phyloP scores from a whole-genome alignment of 108 stramenopile species.

The Skeletonema grethae region DNA sequence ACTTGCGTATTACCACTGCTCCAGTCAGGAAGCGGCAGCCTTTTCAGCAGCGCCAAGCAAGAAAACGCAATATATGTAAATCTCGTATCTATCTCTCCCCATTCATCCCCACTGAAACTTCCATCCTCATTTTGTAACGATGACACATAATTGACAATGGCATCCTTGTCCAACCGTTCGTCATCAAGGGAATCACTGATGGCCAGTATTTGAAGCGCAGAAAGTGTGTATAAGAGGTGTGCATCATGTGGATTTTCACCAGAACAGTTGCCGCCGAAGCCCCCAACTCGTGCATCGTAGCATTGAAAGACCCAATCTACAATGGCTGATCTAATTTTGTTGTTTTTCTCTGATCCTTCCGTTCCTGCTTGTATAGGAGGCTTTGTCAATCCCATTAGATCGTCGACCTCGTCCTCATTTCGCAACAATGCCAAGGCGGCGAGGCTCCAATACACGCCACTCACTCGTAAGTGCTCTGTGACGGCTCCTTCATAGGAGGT shows the following conservation, averaged over 20 bases:
- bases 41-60: conserved; percentile 77
- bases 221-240: conserved; percentile 97
- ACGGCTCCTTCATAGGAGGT: conserved; percentile 91
- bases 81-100: conserved; percentile 98
- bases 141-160: conserved; percentile 72
- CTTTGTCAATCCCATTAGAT: conserved; percentile 53
- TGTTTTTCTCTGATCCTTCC: conserved; percentile 22
- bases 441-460: conserved; percentile 97
- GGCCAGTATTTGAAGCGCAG: conserved; percentile 96
- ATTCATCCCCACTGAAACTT: conserved; percentile 94
- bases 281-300: conserved; percentile 74
- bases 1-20: neutral
- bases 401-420: conserved; percentile 58
- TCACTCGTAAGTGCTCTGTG: conserved; percentile 93
- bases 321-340: conserved; percentile 53
- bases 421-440: conserved; percentile 88
- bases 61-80: conserved; percentile 97
- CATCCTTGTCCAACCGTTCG: conserved; percentile 56
- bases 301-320: conserved; percentile 94
- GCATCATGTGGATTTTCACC: conserved; percentile 82
- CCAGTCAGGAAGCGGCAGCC: conserved; percentile 36
- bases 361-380: conserved; percentile 1
- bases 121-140: conserved; percentile 94
- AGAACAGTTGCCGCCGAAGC: conserved; percentile 92
- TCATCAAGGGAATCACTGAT: conserved; percentile 69